These are phyloP conservation scores for Erigeron canadensis DNA, from an alignment of 129 eudicot genomes.

Conservation along the genomic window DNA sequence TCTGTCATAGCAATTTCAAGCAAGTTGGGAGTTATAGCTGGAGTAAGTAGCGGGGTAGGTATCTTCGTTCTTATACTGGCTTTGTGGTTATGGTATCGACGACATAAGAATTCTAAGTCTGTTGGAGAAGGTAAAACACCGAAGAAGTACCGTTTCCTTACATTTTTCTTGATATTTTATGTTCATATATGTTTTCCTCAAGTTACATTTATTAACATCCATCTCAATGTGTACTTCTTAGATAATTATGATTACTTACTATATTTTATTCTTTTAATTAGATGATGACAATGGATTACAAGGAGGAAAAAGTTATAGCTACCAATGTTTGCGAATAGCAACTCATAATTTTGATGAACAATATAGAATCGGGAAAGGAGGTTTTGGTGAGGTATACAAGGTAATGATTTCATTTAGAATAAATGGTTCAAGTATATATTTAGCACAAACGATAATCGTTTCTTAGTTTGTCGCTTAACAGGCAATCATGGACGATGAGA, in stretches of 20 bases:
- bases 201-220: not conserved
- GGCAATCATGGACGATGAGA: constrained; percentile 47
- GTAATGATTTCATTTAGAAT: constrained; percentile 1
- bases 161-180: not conserved
- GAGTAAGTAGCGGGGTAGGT: constrained; percentile 54
- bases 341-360: constrained; percentile 40
- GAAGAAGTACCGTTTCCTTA: no score
- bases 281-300: constrained; percentile 23
- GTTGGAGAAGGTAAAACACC: constrained; percentile 36
- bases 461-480: constrained; percentile 9
- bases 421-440: not conserved
- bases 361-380: constrained; percentile 53
- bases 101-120: constrained; percentile 28
- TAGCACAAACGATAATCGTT: not conserved
- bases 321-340: constrained; percentile 27
- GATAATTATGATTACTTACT: no score
- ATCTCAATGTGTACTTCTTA: not conserved
- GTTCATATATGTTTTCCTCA: not conserved
- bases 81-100: constrained; percentile 30
- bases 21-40: constrained; percentile 42
- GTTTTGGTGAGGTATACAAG: constrained; percentile 61
- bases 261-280: not conserved
- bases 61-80: constrained; percentile 32
- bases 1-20: constrained; percentile 40
- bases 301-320: not conserved